Percentiles rank a stretch among this genome's conserved stretches.
These are phyloP conservation scores for Alternaria brassicae DNA, from an alignment of 2,329 filamentous ascomycete genomes.

Conservation along the genomic window DNA sequence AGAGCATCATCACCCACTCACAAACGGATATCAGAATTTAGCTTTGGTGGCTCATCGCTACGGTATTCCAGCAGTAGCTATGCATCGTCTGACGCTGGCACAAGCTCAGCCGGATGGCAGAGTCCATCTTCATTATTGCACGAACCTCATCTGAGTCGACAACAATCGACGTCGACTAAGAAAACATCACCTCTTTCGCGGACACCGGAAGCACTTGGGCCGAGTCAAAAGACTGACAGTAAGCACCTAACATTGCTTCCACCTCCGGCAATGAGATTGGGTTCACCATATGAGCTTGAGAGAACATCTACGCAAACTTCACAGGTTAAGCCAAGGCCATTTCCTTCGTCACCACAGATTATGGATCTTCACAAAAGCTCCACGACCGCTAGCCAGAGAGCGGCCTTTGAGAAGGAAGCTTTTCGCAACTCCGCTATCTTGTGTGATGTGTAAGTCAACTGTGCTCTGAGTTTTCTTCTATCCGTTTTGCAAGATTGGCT, in stretches of 20 bases:
- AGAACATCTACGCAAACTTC: slow-evolving; percentile 22
- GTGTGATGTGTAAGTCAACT: slow-evolving; percentile 51
- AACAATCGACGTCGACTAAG: slow-evolving; percentile 22
- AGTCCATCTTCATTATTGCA: slow-evolving; percentile 14
- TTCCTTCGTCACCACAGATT: slow-evolving; percentile 26
- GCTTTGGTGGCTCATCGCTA: slow-evolving; percentile 75
- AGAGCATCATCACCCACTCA: slow-evolving; percentile 19
- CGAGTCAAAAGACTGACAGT: slow-evolving; percentile 17
- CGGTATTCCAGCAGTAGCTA: slow-evolving; percentile 79
- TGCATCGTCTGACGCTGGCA: slow-evolving; percentile 78
- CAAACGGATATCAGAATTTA: slow-evolving; percentile 39
- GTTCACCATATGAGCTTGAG: slow-evolving; percentile 20
- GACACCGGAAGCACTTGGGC: slow-evolving; percentile 28
- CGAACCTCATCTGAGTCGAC: slow-evolving; percentile 17
- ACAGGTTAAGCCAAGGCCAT: slow-evolving; percentile 29
- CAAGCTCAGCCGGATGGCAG: slow-evolving; percentile 25
- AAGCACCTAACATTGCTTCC: slow-evolving; percentile 29
- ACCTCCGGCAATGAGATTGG: slow-evolving; percentile 33
- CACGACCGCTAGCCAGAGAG: slow-evolving; percentile 44
- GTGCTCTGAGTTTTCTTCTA: neutral
- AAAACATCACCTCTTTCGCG: slow-evolving; percentile 17
- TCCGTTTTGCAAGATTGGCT: neutral
- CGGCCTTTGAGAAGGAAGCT: slow-evolving; percentile 51
- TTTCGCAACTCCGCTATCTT: slow-evolving; percentile 55
- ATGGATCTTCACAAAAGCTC: slow-evolving; percentile 40